Conservation (phyloP, 352 stramenopile species). For the Pelagophyceae sp. region DNA sequence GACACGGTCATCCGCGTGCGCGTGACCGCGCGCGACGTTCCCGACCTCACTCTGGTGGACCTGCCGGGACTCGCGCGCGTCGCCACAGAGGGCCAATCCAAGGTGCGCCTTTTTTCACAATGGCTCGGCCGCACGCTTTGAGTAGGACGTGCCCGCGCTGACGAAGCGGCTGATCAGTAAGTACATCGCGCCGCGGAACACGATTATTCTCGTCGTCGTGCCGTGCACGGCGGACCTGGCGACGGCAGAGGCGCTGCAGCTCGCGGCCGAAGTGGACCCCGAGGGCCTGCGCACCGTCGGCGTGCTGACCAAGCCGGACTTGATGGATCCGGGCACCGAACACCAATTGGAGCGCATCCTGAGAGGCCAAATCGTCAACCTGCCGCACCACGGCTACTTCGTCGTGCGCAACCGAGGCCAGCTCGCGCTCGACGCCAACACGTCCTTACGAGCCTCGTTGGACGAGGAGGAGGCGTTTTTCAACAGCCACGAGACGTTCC, state of each 20-base stretch:
- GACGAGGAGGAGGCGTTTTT: no score
- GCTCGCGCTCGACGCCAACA: no score
- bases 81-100: not conserved
- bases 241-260: constrained; percentile 19
- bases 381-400: not conserved
- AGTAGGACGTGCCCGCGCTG: not conserved
- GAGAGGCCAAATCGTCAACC: constrained; percentile 37
- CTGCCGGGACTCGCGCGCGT: constrained; percentile 21
- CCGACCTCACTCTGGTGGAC: constrained; percentile 25
- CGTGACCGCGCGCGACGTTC: not conserved
- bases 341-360: constrained; percentile 79
- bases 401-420: not conserved
- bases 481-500: no score
- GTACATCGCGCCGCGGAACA: not conserved
- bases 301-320: constrained; percentile 45
- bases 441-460: no score
- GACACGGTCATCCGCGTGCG: not conserved
- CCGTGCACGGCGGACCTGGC: constrained; percentile 22
- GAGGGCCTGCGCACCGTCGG: constrained; percentile 39
- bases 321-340: constrained; percentile 20
- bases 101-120: no score
- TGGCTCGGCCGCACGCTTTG: no score
- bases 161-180: constrained; percentile 3
- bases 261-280: constrained; percentile 34
- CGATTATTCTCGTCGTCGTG: constrained; percentile 29